A percentile compares a stretch with the other conserved stretches of the same genome.
phyloP scores from a whole-genome alignment of 371 early-diverging fungal species.

The Aphelidium insulamus region DNA sequence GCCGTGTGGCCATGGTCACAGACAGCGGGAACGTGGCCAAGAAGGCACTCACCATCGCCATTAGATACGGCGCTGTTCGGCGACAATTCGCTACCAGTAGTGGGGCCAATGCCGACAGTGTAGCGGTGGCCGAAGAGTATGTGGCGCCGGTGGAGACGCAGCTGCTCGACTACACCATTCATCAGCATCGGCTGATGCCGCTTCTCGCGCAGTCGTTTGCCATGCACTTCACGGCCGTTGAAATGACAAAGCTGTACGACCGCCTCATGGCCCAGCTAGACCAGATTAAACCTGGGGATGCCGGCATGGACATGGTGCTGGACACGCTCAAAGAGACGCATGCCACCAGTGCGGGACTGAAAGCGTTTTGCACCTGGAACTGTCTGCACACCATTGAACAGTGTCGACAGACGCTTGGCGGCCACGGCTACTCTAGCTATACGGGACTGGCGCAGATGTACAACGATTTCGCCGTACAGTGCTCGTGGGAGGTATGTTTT shows the following conservation, averaged over 20 bases:
- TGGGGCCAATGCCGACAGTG: conserved; percentile 20
- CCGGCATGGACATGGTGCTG: conserved; percentile 31
- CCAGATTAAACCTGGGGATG: conserved; percentile 33
- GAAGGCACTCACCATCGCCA: conserved; percentile 72
- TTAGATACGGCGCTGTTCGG: conserved; percentile 74
- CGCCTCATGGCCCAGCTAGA: conserved; percentile 47
- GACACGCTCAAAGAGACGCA: conserved; percentile 74
- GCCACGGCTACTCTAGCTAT: conserved; percentile 81
- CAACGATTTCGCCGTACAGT: conserved; percentile 76
- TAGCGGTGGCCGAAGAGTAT: not conserved
- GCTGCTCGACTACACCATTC: conserved; percentile 72
- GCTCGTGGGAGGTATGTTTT: conserved; percentile 46
- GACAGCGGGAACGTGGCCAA: conserved; percentile 71
- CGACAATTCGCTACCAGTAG: conserved; percentile 50
- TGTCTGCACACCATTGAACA: conserved; percentile 66
- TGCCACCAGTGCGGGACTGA: conserved; percentile 73
- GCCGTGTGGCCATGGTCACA: conserved; percentile 72
- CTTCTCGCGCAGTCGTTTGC: conserved; percentile 74
- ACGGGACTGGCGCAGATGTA: conserved; percentile 67
- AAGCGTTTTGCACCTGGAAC: conserved; percentile 88
- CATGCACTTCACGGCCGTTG: conserved; percentile 68
- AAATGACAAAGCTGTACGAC: conserved; percentile 53
- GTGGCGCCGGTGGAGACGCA: conserved; percentile 39
- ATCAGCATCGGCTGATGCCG: conserved; percentile 78
- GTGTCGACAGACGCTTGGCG: conserved; percentile 72